Base-by-base conservation (phyloP, 805 yeast species). In the Candida cerambycidarum region DNA sequence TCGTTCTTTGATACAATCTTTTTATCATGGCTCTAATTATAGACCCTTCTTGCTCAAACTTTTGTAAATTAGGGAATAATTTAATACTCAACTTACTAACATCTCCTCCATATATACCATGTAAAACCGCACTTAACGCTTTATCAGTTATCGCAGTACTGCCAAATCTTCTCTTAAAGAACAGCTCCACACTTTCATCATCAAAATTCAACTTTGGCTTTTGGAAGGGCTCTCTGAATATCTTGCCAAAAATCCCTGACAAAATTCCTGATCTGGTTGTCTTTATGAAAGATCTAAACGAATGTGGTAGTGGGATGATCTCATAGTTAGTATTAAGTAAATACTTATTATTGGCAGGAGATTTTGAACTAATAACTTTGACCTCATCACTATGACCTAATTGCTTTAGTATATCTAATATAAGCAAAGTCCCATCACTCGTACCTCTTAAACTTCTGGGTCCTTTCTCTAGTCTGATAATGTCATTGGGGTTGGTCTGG, bases 381-480 rank as follows among this genome's bases (percentile, higher is more conserved):
- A 92, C 64, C 27, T 76, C 71, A 31, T 75, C 69, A 6, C 64
- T 66, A 9, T 64, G 51, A 0, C 80, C 79, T 39, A 85, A 61
- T 25, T 74, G 67, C 19, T 51, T 54, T 43, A 87, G 56, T 2
- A 80, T 69, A 56, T 86, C 95, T 16, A 84, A 63, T 6, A 86
- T 76, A 18, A 87, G 54, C 23, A 84, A 64, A 0, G 89, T 79
- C 0, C 98, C 98, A 31, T 81, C 81, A 42, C 89, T 85, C 5
- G 78, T 78, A 0, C 96, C 96, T 46, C 97, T 68, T 33, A 93
- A 66, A 0, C 98, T 93, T 38, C 98, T 68, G 0, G 99, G 98
- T 0, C 98, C 99, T 48, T 83, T 84, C 54, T 93, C 98, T 23
- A 88, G 60, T 2, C 72, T 45, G 0, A 75, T 59, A 5, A 28